phyloP scores from a whole-genome alignment of 495 filamentous ascomycete species.

The Talaromyces stipitatus region DNA sequence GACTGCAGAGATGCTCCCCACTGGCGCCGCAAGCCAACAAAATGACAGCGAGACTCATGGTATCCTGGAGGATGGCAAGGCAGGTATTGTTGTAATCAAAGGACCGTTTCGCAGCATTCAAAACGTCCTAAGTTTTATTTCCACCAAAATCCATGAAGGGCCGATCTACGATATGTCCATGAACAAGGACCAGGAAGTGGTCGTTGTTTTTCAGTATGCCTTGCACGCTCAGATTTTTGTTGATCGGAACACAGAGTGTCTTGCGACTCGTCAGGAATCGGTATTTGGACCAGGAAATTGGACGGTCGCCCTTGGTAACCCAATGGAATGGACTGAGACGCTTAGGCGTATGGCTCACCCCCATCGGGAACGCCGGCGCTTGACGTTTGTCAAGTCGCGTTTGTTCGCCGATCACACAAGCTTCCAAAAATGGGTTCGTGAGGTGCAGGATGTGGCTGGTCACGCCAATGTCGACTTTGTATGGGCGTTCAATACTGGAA shows the following conservation, averaged over 20 bases:
- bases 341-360: constrained; percentile 26
- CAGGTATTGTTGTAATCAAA: constrained; percentile 19
- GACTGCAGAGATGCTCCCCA: not conserved
- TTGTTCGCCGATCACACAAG: constrained; percentile 22
- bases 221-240: constrained; percentile 21
- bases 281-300: constrained; percentile 20
- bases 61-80: constrained; percentile 14
- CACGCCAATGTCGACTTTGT: constrained; percentile 24
- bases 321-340: constrained; percentile 24
- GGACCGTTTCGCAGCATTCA: constrained; percentile 7
- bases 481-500: constrained; percentile 29
- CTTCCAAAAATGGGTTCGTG: constrained; percentile 21
- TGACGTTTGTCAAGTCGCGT: constrained; percentile 26
- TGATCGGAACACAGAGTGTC: constrained; percentile 19
- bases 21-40: not conserved
- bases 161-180: constrained; percentile 22
- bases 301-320: constrained; percentile 16
- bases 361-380: constrained; percentile 25
- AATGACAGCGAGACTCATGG: not conserved
- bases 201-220: constrained; percentile 22
- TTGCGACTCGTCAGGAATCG: constrained; percentile 13
- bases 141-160: constrained; percentile 25
- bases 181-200: constrained; percentile 14
- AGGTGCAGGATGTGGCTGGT: constrained; percentile 22
- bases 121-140: constrained; percentile 14